Evolutionary conservation across 2,329 filamentous ascomycete species (phyloP).

Genomic region (Monilinia aucupariae): DNA sequence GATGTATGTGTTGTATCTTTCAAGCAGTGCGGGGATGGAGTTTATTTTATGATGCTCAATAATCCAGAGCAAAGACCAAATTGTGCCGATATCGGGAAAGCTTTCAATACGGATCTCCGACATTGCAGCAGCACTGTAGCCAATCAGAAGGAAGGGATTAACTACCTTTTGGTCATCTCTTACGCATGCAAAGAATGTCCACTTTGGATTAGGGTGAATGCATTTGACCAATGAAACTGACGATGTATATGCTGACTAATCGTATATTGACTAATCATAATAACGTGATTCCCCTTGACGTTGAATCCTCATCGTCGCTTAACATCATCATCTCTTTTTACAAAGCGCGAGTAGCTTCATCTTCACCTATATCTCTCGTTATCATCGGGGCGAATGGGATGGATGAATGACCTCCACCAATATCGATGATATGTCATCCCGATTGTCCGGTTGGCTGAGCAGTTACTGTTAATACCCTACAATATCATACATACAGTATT

Average conservation of each 20-base stretch:
- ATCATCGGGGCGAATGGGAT: no score
- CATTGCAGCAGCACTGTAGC: background rate
- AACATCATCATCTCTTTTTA: background rate
- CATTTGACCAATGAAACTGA: background rate
- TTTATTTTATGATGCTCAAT: slow-evolving; percentile 16
- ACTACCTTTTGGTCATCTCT: background rate
- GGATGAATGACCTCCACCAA: background rate
- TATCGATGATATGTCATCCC: background rate
- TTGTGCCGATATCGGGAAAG: slow-evolving; percentile 15
- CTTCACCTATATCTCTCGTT: background rate
- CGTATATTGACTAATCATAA: no score
- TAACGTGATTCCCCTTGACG: no score
- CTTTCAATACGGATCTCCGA: background rate
- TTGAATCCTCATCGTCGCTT: background rate
- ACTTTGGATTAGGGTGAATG: background rate
- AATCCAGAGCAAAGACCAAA: slow-evolving; percentile 4
- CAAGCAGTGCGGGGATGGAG: slow-evolving; percentile 8
- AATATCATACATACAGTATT: no score
- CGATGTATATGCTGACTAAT: no score
- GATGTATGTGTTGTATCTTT: background rate
- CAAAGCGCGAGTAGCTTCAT: no score
- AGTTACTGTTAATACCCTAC: background rate
- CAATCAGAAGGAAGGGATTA: background rate
- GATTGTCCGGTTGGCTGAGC: background rate
- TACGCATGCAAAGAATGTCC: background rate